A percentile compares a stretch with the other conserved stretches of the same genome.
Conservation (phyloP, 768 basidiomycete species). For the Boletellus ananiceps region DNA sequence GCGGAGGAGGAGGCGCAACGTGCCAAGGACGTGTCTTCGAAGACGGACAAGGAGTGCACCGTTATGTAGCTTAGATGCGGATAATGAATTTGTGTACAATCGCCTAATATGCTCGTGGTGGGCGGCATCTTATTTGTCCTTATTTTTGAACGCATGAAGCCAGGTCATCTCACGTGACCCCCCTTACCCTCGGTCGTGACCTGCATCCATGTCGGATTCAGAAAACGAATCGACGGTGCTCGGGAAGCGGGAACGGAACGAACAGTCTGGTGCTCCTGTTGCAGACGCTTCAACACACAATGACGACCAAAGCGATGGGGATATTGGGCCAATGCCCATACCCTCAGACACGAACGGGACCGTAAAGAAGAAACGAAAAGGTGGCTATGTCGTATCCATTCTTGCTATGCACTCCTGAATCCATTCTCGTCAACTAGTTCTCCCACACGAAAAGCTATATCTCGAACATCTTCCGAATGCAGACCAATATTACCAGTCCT, state of each 20-base stretch:
- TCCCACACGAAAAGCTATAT: slow-evolving; percentile 91
- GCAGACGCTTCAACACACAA: slow-evolving; percentile 24
- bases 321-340: slow-evolving; percentile 88
- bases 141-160: not conserved
- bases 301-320: slow-evolving; percentile 59
- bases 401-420: not conserved
- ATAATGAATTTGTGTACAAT: no score
- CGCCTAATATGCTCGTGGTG: no score
- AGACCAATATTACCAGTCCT: slow-evolving; percentile 94
- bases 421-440: slow-evolving; percentile 47
- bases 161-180: slow-evolving; percentile 6
- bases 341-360: slow-evolving; percentile 33
- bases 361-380: slow-evolving; percentile 80
- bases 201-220: slow-evolving; percentile 37
- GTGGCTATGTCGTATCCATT: slow-evolving; percentile 37
- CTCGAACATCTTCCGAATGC: slow-evolving; percentile 88
- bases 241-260: slow-evolving; percentile 58
- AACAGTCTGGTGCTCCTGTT: slow-evolving; percentile 9
- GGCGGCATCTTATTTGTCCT: no score
- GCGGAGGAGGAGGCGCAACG: slow-evolving; percentile 48
- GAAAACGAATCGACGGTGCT: slow-evolving; percentile 52
- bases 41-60: slow-evolving; percentile 44
- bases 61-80: slow-evolving; percentile 43
- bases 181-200: not conserved
- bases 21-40: slow-evolving; percentile 26